Evolutionary conservation across 2,329 filamentous ascomycete species (phyloP).

Genomic region (Malbranchea zuffiana): DNA sequence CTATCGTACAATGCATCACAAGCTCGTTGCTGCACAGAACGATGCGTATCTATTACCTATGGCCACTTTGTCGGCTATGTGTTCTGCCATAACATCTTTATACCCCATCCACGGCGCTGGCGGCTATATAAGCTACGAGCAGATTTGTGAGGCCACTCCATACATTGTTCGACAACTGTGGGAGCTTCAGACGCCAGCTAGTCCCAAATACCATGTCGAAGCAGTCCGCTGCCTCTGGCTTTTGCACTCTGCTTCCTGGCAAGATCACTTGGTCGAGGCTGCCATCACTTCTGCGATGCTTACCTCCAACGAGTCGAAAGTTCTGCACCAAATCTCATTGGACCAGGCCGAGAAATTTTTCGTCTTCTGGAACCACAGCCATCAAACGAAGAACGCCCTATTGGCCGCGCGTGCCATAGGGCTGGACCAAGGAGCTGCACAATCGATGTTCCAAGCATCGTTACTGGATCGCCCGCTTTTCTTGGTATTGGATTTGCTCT

Average conservation of each 20-base stretch:
- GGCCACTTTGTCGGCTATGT: slow-evolving; percentile 27
- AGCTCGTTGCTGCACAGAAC: slow-evolving; percentile 16
- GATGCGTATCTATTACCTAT: slow-evolving; percentile 24
- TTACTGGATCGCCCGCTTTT: slow-evolving; percentile 75
- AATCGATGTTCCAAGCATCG: slow-evolving; percentile 34
- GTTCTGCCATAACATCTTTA: slow-evolving; percentile 40
- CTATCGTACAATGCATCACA: slow-evolving; percentile 25
- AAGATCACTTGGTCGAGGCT: slow-evolving; percentile 67
- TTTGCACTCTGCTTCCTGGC: slow-evolving; percentile 60
- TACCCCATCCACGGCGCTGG: slow-evolving; percentile 28
- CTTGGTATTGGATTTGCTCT: slow-evolving; percentile 65
- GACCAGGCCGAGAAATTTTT: slow-evolving; percentile 32
- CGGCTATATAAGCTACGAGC: slow-evolving; percentile 31
- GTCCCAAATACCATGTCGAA: slow-evolving; percentile 90
- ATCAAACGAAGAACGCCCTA: slow-evolving; percentile 29
- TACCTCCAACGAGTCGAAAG: slow-evolving; percentile 28
- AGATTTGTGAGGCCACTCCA: slow-evolving; percentile 52
- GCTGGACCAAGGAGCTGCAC: slow-evolving; percentile 18
- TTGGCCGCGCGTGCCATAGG: slow-evolving; percentile 15
- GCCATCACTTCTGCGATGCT: slow-evolving; percentile 62
- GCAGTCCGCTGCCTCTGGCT: slow-evolving; percentile 78
- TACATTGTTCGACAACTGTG: slow-evolving; percentile 64
- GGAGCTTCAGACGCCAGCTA: slow-evolving; percentile 66
- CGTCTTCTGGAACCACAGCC: slow-evolving; percentile 35
- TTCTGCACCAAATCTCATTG: slow-evolving; percentile 23